Evolutionary conservation across 2,329 filamentous ascomycete genomes (phyloP).

Genomic region (Acrodontium crateriforme): DNA sequence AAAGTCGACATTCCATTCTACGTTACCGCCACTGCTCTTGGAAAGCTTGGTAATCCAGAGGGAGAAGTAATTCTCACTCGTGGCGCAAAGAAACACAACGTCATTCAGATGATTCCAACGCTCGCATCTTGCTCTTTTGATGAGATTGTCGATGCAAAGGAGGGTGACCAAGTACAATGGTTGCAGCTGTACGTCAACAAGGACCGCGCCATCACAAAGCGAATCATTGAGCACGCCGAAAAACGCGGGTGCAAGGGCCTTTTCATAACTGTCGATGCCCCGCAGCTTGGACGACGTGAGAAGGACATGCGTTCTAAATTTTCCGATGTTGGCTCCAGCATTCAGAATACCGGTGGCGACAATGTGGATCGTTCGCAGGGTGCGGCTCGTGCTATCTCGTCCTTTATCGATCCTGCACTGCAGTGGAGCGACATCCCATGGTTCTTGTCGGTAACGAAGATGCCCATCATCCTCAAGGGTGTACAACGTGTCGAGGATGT

Average conservation of each 20-base stretch:
- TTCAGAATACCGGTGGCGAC: constrained; percentile 55
- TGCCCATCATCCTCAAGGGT: constrained; percentile 94
- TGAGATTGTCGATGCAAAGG: constrained; percentile 78
- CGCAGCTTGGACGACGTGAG: constrained; percentile 83
- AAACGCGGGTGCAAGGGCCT: constrained; percentile 81
- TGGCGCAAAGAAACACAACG: constrained; percentile 70
- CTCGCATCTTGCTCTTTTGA: constrained; percentile 95
- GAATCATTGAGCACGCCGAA: constrained; percentile 86
- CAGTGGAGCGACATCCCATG: constrained; percentile 80
- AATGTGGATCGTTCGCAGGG: constrained; percentile 78
- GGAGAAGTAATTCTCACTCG: constrained; percentile 85
- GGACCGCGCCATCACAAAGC: constrained; percentile 76
- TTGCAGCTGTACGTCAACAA: constrained; percentile 83
- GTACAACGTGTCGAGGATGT: constrained; percentile 95
- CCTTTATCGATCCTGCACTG: constrained; percentile 89
- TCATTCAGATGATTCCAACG: constrained; percentile 97
- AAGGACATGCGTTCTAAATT: constrained; percentile 92
- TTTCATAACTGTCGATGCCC: constrained; percentile 97
- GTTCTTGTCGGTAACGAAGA: constrained; percentile 79
- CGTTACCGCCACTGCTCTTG: constrained; percentile 87
- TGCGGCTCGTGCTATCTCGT: constrained; percentile 85
- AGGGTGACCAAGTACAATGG: constrained; percentile 81
- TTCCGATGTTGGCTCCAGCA: constrained; percentile 60
- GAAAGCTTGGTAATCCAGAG: constrained; percentile 86
- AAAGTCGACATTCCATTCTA: constrained; percentile 83